Conservation (phyloP, 768 basidiomycete genomes). For the Hortiboletus campestris region DNA sequence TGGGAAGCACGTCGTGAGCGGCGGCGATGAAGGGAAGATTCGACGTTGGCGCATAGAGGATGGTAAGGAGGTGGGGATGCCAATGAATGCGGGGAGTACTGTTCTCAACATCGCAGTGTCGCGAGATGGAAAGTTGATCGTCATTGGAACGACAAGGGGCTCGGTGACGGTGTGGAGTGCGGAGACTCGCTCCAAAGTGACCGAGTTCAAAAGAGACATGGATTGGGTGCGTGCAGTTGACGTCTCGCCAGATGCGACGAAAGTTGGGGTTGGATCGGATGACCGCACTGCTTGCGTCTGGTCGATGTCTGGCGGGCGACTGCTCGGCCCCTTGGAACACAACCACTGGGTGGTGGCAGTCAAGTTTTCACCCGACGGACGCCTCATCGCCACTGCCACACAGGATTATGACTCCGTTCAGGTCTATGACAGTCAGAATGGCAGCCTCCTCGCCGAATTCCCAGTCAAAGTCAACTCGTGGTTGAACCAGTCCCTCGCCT, state of each 20-base stretch:
- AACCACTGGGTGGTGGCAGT: not conserved
- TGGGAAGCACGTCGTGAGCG: not conserved
- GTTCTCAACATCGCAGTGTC: not conserved
- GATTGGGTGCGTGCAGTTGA: not conserved
- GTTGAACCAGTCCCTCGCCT: not conserved
- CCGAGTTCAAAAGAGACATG: not conserved
- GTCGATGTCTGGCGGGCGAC: not conserved
- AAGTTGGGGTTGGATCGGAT: not conserved
- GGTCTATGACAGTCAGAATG: not conserved
- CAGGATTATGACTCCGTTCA: not conserved
- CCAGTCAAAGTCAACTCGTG: not conserved
- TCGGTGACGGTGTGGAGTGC: not conserved
- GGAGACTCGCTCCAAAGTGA: not conserved
- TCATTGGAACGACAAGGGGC: not conserved
- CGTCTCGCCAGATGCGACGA: not conserved
- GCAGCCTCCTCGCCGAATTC: not conserved
- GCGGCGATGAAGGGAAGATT: not conserved
- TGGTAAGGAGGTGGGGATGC: not conserved
- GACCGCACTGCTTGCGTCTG: not conserved
- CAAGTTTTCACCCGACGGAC: not conserved
- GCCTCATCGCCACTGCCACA: not conserved
- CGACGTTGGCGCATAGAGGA: not conserved
- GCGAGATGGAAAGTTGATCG: not conserved
- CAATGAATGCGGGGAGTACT: not conserved
- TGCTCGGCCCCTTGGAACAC: not conserved